phyloP scores from a whole-genome alignment of 108 stramenopile genomes.

The Skeletonema costatum region DNA sequence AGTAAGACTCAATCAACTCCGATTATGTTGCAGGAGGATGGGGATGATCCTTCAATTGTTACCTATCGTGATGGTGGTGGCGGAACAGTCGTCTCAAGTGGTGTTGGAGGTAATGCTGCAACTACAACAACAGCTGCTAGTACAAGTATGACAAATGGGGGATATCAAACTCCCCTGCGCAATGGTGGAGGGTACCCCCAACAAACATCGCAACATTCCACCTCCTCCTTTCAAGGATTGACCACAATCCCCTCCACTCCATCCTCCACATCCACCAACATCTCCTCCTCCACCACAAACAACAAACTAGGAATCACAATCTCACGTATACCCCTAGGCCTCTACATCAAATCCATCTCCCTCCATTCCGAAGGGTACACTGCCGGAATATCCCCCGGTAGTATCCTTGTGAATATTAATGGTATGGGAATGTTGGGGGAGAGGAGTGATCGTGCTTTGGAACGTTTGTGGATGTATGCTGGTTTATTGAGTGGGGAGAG shows the following conservation, averaged over 20 bases:
- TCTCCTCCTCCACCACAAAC: neutral
- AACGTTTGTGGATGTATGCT: slow-evolving; percentile 85
- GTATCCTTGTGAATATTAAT: slow-evolving; percentile 71
- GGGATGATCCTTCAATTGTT: slow-evolving; percentile 3
- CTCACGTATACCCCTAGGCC: slow-evolving; percentile 64
- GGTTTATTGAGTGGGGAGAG: slow-evolving; percentile 30
- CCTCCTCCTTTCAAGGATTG: neutral
- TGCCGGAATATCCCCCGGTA: slow-evolving; percentile 61
- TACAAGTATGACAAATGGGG: neutral
- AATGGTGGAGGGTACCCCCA: neutral
- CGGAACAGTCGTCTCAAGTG: neutral
- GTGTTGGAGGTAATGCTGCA: neutral
- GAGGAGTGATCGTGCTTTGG: slow-evolving; percentile 66
- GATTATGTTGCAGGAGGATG: neutral
- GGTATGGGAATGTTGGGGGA: slow-evolving; percentile 74
- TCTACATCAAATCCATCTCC: slow-evolving; percentile 58
- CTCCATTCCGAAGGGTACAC: slow-evolving; percentile 64
- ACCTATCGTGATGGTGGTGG: neutral
- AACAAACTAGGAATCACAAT: slow-evolving; percentile 71
- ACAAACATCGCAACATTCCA: neutral
- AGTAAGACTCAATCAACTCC: slow-evolving; percentile 2
- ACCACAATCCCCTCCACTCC: neutral
- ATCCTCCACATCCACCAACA: neutral
- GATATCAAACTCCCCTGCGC: neutral
- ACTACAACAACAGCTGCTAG: neutral